phyloP scores from a whole-genome alignment of 2,329 filamentous ascomycete genomes.

The Grosmannia serpens region DNA sequence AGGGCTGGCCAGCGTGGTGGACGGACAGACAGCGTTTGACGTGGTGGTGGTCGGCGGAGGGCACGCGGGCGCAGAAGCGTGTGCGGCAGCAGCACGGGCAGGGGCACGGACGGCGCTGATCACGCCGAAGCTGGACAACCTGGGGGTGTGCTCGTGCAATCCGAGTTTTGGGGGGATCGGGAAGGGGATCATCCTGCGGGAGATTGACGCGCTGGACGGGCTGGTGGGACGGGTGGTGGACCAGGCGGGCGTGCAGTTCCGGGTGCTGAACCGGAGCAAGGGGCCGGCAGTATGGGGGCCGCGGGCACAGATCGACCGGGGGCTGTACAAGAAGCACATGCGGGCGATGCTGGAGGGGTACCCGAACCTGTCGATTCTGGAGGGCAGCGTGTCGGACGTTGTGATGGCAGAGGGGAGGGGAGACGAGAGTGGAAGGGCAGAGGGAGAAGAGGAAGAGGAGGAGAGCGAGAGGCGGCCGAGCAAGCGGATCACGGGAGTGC shows the following conservation, averaged over 20 bases:
- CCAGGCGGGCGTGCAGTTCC: slow-evolving; percentile 90
- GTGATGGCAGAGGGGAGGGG: slow-evolving; percentile 37
- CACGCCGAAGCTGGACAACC: slow-evolving; percentile 77
- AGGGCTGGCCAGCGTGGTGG: slow-evolving; percentile 8
- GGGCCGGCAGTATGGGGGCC: slow-evolving; percentile 96
- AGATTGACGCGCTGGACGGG: slow-evolving; percentile 90
- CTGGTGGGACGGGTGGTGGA: slow-evolving; percentile 82
- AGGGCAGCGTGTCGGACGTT: slow-evolving; percentile 87
- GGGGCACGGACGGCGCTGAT: slow-evolving; percentile 84
- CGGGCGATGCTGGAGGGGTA: slow-evolving; percentile 70
- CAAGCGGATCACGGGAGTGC: slow-evolving; percentile 71
- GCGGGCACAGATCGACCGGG: slow-evolving; percentile 86
- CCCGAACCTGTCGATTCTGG: slow-evolving; percentile 65
- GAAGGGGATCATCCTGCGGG: slow-evolving; percentile 90
- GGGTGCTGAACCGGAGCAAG: slow-evolving; percentile 76
- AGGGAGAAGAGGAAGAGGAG: slow-evolving; percentile 29
- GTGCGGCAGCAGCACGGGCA: slow-evolving; percentile 75
- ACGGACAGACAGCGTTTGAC: slow-evolving; percentile 49
- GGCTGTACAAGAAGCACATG: slow-evolving; percentile 85
- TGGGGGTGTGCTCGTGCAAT: slow-evolving; percentile 93
- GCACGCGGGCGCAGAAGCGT: slow-evolving; percentile 90
- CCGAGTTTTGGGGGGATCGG: slow-evolving; percentile 97
- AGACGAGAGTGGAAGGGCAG: slow-evolving; percentile 19
- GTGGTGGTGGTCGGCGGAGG: slow-evolving; percentile 93
- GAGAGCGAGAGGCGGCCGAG: neutral